Evolutionary conservation across 805 yeast species (phyloP), one percentile per base, ranked within the genome.

Genomic region (Kuraishia borneana): DNA sequence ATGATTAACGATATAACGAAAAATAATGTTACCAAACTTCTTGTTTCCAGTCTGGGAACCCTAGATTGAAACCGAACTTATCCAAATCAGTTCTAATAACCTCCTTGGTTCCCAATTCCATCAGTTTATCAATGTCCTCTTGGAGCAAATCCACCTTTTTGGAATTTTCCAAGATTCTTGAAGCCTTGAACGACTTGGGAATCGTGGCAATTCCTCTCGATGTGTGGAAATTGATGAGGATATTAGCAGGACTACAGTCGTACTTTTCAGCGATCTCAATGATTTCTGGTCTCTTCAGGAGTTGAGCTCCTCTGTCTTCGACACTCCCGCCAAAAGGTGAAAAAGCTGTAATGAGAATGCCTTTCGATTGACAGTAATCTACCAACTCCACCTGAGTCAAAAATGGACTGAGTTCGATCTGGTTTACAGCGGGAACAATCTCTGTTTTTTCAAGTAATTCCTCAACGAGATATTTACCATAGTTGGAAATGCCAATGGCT

Each of bases 221-320:
- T 16, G 70, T 53, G 23, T 68, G 73, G 83, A 82, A 76, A 17
- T 76, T 68, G 37, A 75, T 56, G 27, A 70, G 53, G 16, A 74
- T 47, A 36, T 68, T 67, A 8, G 76, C 78, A 4, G 77, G 65
- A 8, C 61, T 41, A 30, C 58, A 61, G 10, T 47, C 46, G 39
- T 59, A 50, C 39, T 63, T 66, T 29, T 64, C 49, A 8, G 79
- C 73, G 26, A 75, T 46, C n/a, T n/a, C n/a, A n/a, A n/a, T 33
- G 17, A 63, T 40, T 7, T 47, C 44, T 13, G 46, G 45, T 35
- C 61, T 51, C 28, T 47, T 40, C 30, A 61, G 44, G n/a, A 63
- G 35, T 3, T 70, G 68, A 9, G 68, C 56, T 25, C 59, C 61
- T 4, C 47, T 46, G 5, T 67, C 57, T 9, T 44, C 36, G 21